Evolutionary conservation across 169 alveolate genomes (phyloP), one percentile per base, ranked within the genome.

Genomic region (Babesia sp.): DNA sequence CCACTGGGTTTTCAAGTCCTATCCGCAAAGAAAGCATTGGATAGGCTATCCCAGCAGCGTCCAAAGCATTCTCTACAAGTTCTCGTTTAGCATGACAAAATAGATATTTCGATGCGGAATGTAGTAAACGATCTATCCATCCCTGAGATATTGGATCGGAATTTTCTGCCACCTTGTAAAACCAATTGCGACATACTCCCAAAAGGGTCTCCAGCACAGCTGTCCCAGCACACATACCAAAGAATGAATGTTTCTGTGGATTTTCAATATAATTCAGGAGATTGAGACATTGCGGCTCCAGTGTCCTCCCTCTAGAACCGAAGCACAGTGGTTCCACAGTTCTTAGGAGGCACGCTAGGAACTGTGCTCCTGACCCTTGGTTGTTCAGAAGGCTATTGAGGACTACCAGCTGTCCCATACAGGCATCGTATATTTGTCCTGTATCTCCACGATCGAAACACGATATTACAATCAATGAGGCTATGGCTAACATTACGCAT

Each of bases 381-480:
- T 58, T 56, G 70, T 69, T 69, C 45, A 61, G 20, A 22, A 76
- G 63, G 34, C 70, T 64, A 66, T 76, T 76, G 4, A 76, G 79
- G 26, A 76, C 67, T 7, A 69, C 57, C 37, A 76, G 55, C 33
- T 76, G 86, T 11, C 73, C 74, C 59, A 63, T 20, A n/a, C 53
- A 37, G 7, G 79, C 86, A 28, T 56, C 66, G 72, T 76, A 76
- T n/a, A 76, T 66, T 66, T 76, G 86, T 20, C 67, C 78, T 37
- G 31, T 36, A n/a, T 66, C 54, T 11, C 66, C 86, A 36, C 71
- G 73, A 28, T 76, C 60, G 67, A 63, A 68, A 44, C 71, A 54
- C 20, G 33, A 26, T 0, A 76, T 41, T 26, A 66, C 48, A 33
- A 76, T 64, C 41, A 76, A 29, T 22, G 78, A 76, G 0, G 69